A percentile compares a stretch with the other conserved stretches of the same genome.
These are phyloP conservation scores for Phytophthora sp. DNA, from an alignment of 352 stramenopile species.

Conservation along the genomic window DNA sequence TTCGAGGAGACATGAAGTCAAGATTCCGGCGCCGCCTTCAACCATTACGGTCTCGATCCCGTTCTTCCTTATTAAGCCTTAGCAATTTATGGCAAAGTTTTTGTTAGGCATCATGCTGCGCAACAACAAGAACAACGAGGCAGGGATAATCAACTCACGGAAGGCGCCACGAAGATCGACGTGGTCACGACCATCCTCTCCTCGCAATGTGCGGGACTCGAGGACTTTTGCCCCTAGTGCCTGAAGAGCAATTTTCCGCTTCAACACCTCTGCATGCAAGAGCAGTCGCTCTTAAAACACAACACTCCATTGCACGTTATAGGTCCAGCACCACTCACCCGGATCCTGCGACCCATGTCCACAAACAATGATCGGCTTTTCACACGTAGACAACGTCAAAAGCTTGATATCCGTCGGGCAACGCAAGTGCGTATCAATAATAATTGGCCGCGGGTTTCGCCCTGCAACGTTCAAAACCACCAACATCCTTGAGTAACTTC, in stretches of 20 bases:
- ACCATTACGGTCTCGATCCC: constrained; percentile 81
- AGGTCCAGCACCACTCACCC: constrained; percentile 8
- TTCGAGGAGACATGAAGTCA: constrained; percentile 71
- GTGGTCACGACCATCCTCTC: constrained; percentile 24
- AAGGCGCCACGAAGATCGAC: constrained; percentile 70
- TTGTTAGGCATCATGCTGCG: neutral
- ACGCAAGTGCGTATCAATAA: constrained; percentile 74
- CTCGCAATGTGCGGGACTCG: constrained; percentile 31
- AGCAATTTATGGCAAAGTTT: no score
- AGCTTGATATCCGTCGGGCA: constrained; percentile 78
- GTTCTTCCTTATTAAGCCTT: constrained; percentile 44
- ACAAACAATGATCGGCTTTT: constrained; percentile 77
- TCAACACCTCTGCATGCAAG: constrained; percentile 39
- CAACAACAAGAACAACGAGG: neutral
- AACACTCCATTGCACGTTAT: neutral
- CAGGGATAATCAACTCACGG: constrained; percentile 37
- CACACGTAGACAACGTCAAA: constrained; percentile 68
- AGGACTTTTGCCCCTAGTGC: constrained; percentile 52
- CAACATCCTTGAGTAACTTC: neutral
- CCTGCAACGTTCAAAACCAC: constrained; percentile 39
- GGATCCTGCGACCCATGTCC: constrained; percentile 24
- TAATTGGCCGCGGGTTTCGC: constrained; percentile 69
- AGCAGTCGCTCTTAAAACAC: no score
- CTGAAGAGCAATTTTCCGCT: constrained; percentile 47
- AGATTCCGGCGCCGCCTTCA: constrained; percentile 79